Base-by-base conservation (phyloP, 805 yeast species). In the Tetrapisispora namnaoensis region DNA sequence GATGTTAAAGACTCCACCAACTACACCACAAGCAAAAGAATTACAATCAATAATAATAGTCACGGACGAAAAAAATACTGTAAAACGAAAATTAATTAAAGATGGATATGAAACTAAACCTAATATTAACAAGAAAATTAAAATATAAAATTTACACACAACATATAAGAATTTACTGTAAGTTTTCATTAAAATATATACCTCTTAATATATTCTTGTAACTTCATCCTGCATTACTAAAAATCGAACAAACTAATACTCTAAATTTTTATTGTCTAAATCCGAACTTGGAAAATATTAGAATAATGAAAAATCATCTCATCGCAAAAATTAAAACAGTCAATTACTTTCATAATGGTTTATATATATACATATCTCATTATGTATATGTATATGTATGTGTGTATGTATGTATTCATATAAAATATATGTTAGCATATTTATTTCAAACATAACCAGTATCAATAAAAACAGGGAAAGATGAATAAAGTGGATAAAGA, bases 401-500 rank as follows among this genome's bases (percentile, higher is more conserved):
- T 30, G 10, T 7, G 8, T n/a, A 40, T 27, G 9, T 8, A 27
- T 7, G 17, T n/a, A 32, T 13, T 32, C 6, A 32, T 32, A 32
- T 32, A 4, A 32, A 32, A 10, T 32, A 32, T 32, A 14, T 32
- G 11, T 32, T 32, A 32, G 6, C 11, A 32, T 32, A 32, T 13
- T 32, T 32, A 14, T 7, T 20, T 20, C 28, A 24, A 4, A 24
- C 28, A 8, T 24, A 24, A 24, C 8, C 28, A 8, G 28, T 8
- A 24, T 24, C 28, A 8, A 8, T 24, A 24, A 24, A 24, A 24
- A 24, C 8, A 24, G 28, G 13, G n/a, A 32, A 22, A 40, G 17
- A 52, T 61, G 58, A 62, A 60, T 45, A 56, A 53, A 43, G 55
- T 50, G 4, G 65, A 61, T 42, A 36, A 52, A 34, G 66, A 55